These are phyloP conservation scores for Epichloe scottii DNA, from an alignment of 2,329 filamentous ascomycete genomes.

Conservation along the genomic window DNA sequence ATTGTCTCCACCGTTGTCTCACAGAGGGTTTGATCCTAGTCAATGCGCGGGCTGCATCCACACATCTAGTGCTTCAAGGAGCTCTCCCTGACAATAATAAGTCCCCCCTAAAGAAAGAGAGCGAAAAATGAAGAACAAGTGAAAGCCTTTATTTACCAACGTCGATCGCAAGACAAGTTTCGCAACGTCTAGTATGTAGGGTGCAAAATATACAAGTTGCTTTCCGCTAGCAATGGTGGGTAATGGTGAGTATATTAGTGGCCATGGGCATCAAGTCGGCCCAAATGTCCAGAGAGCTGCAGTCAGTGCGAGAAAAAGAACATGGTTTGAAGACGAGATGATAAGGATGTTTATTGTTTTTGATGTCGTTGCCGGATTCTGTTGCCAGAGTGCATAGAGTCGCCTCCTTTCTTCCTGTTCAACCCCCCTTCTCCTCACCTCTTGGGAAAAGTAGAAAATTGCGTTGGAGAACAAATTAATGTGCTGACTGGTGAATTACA, in stretches of 20 bases:
- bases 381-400: slow-evolving; percentile 20
- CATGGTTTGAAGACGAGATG: not conserved
- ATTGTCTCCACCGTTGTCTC: too few species aligned
- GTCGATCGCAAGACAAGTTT: too few species aligned
- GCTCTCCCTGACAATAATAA: too few species aligned
- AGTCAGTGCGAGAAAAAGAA: not conserved
- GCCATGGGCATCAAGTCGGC: not conserved
- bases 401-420: slow-evolving; percentile 11
- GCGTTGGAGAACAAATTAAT: too few species aligned
- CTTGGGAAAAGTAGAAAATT: not conserved
- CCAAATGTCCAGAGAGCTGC: not conserved
- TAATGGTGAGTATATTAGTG: not conserved
- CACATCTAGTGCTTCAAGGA: too few species aligned
- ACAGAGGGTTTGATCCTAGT: too few species aligned
- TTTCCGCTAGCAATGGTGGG: not conserved
- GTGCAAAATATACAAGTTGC: not conserved
- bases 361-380: slow-evolving; percentile 17
- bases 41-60: too few species aligned
- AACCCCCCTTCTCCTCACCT: too few species aligned
- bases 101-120: not conserved
- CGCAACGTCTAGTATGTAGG: too few species aligned
- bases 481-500: too few species aligned
- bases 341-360: not conserved
- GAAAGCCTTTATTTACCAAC: too few species aligned
- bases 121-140: too few species aligned